A percentile compares a stretch with the other conserved stretches of the same genome.
phyloP scores from a whole-genome alignment of 2,329 filamentous ascomycete species.

The Colletotrichum viniferum region DNA sequence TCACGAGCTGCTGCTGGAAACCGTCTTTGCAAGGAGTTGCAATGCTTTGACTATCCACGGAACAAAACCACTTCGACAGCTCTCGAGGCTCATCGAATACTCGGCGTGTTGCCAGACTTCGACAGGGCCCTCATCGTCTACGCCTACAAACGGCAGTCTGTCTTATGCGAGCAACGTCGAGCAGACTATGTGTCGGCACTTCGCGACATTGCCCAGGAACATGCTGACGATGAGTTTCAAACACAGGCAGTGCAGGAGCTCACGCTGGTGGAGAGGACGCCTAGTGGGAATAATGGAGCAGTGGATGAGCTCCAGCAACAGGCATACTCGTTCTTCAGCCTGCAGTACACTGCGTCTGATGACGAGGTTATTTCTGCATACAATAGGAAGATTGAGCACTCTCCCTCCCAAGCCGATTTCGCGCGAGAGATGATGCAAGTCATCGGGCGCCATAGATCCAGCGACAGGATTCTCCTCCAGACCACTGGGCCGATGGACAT shows the following conservation, averaged over 20 bases:
- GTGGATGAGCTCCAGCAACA: constrained; percentile 15
- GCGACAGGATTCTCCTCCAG: constrained; percentile 5
- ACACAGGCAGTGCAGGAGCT: constrained; percentile 16
- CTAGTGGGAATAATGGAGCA: not conserved
- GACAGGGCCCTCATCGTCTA: constrained; percentile 16
- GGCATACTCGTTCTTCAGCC: constrained; percentile 16
- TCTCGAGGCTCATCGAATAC: not conserved
- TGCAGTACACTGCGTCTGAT: constrained; percentile 15
- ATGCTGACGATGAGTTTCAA: constrained; percentile 16
- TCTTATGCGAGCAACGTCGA: constrained; percentile 10
- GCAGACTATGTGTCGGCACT: constrained; percentile 8
- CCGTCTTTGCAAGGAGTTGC: constrained; percentile 10
- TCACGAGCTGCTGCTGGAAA: not conserved
- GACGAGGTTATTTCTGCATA: constrained; percentile 25
- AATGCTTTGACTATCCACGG: constrained; percentile 17
- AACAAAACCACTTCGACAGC: not conserved
- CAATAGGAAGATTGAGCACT: constrained; percentile 23
- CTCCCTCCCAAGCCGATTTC: constrained; percentile 23
- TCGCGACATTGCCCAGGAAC: constrained; percentile 4
- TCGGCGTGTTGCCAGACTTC: constrained; percentile 20
- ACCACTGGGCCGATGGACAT: constrained; percentile 10
- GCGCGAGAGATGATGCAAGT: constrained; percentile 24
- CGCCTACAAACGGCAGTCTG: constrained; percentile 13
- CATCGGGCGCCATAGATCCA: constrained; percentile 21
- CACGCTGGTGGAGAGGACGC: constrained; percentile 8